Base-by-base conservation (phyloP, 164 flowering plant species). In the Macadamia tetraphylla region DNA sequence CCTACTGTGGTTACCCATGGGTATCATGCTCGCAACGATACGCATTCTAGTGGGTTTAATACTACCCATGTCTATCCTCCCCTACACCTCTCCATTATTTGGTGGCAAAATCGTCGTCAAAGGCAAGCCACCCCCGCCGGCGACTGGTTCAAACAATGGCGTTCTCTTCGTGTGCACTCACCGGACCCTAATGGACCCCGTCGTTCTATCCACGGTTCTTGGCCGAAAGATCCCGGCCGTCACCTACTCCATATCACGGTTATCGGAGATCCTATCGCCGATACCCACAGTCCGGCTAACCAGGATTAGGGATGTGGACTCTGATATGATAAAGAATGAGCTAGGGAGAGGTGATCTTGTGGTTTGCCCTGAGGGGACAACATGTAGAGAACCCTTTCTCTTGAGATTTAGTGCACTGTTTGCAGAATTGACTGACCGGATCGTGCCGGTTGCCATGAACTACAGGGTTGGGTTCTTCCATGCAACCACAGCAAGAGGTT, bases 401-500 rank as follows among this genome's bases (percentile, higher is more conserved):
- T 62, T 95, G 63, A 74, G 99, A 49, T 95, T 95, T 66, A 92
- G 98, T 67, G 92, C 92, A 3, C 87, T 95, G 6, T 92, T 92
- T 60, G 99, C 99, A 0, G 99, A 95, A 59, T 62, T 95, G 35
- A 95, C 99, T 0, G 94, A 95, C 68, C 72, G 86, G 46, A 95
- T 95, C 1, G 97, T 95, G 15, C 99, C 99, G 1, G 99, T 95
- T 7, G 99, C 92, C 0, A 92, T 95, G 98, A 89, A 95, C 71
- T 88, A 92, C 65, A 58, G 90, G 62, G 97, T 90, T 0, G 94
- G 98, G 31, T 82, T 95, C 71, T 95, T 95, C 71, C 98, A 95
- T 72, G 98, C 94, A 44, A 95, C 98, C 7, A 95, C 99, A 0
- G 99, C 98, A 0, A 65, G 97, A 44, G 98, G 99, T 0, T 92